Base-by-base conservation (phyloP, 208 protist species). In the Herpetomonas tarakana region DNA sequence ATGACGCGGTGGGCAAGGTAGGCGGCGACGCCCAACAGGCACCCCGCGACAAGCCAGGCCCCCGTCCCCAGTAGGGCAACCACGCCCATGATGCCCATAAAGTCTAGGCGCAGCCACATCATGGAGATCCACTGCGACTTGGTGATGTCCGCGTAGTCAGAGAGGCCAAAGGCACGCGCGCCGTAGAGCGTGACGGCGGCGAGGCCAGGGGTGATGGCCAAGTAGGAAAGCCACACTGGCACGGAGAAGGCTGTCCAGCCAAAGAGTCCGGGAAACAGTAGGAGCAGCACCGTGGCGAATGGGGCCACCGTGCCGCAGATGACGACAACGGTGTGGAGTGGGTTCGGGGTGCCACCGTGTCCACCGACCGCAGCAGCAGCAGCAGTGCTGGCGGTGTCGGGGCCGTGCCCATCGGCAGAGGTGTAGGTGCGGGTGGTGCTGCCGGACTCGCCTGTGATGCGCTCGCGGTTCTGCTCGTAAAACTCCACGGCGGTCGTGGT, bases 81-180 rank as follows among this genome's bases (percentile, higher is more conserved):
- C 14, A 57, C 71, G 52, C 69, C 74, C 65, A 88, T 78, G 31
- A 93, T 29, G 56, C 76, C 86, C 59, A 90, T 82, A 38, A 83
- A 81, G 62, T 93, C 86, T 2, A 93, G 65, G 16, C 86, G 79
- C 56, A 93, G 84, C 86, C 86, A 93, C 86, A 88, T 93, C 72
- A 93, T 76, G 19, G 68, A 19, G 28, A 93, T 72, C 83, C 86
- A 93, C 52, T 86, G 66, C 50, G 79, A 72, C 38, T 79, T 78
- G 45, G 60, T 83, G 2, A 90, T 76, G 14, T 93, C 80, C 9
- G 57, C 50, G 25, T 77, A 55, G 29, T 65, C 51, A 19, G 41
- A 30, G 26, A 78, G 24, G n/a, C 68, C 60, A 30, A 73, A 67
- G 28, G 68, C 59, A 44, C 86, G 82, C 26, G 68, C 45, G 6